phyloP scores from a whole-genome alignment of 305 asterid genomes.

The Ilex paraguariensis region DNA sequence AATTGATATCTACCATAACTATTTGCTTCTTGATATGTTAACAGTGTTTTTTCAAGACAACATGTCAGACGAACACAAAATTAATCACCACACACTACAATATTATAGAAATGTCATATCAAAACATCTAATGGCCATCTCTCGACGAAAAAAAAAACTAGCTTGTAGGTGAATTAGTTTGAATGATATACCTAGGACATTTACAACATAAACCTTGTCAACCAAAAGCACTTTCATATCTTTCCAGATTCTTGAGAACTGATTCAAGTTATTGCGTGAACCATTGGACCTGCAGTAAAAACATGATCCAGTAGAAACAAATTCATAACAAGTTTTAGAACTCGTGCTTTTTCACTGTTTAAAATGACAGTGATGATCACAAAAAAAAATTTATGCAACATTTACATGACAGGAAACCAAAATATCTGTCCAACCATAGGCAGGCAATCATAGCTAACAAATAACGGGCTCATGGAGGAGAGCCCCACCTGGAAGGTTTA shows the following conservation, averaged over 20 bases:
- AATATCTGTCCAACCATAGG: conserved; percentile 5
- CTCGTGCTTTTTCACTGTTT: too few species aligned
- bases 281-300: conserved; percentile 39
- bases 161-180: conserved; percentile 8
- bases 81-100: neutral
- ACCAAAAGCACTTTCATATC: conserved; percentile 66
- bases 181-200: conserved; percentile 72
- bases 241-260: conserved; percentile 37
- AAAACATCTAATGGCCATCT: neutral
- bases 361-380: too few species aligned
- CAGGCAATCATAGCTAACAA: neutral
- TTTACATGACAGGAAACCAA: conserved; percentile 8
- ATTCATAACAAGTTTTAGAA: conserved; percentile 3
- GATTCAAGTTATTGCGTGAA: conserved; percentile 9
- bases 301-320: conserved; percentile 8
- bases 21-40: neutral
- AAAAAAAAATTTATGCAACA: too few species aligned
- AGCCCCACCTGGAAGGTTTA: conserved; percentile 39
- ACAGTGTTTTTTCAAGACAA: neutral
- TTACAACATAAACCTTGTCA: conserved; percentile 81
- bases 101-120: neutral
- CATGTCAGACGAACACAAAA: neutral
- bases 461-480: conserved; percentile 6
- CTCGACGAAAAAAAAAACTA: too few species aligned
- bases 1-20: neutral